A percentile compares a stretch with the other conserved stretches of the same genome.
These are phyloP conservation scores for Selaginella tamariscina DNA, from an alignment of 75 land plant genomes.

Conservation along the genomic window DNA sequence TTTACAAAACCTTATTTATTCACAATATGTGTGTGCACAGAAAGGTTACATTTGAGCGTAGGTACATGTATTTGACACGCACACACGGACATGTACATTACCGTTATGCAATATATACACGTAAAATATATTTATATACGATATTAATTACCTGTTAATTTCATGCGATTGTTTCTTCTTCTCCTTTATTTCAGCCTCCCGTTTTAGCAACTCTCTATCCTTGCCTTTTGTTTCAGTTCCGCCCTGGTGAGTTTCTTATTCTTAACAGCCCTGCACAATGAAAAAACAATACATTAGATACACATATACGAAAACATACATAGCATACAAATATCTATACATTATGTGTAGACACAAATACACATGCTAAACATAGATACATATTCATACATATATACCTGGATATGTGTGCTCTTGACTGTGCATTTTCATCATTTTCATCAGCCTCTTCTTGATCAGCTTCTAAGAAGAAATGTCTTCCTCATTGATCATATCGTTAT, in stretches of 20 bases:
- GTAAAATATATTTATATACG: background rate
- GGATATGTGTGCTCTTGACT: too few relatives aligned
- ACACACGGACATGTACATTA: too few relatives aligned
- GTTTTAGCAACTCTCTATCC: constrained; percentile 43
- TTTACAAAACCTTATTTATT: too few relatives aligned
- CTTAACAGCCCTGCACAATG: constrained; percentile 41
- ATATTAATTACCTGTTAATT: constrained; percentile 37
- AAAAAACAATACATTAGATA: background rate
- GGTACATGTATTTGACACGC: too few relatives aligned
- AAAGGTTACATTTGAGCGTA: too few relatives aligned
- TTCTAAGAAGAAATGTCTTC: constrained; percentile 70
- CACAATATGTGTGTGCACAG: too few relatives aligned
- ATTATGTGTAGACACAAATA: too few relatives aligned
- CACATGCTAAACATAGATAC: background rate
- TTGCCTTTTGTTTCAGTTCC: constrained; percentile 51
- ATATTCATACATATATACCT: too few relatives aligned
- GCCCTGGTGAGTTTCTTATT: constrained; percentile 67
- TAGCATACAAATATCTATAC: too few relatives aligned
- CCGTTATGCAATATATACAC: too few relatives aligned
- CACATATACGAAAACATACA: too few relatives aligned
- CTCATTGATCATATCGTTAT: constrained; percentile 25
- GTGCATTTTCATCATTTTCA: constrained; percentile 13
- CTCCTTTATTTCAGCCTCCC: constrained; percentile 42
- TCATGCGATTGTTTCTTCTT: constrained; percentile 38
- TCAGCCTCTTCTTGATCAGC: constrained; percentile 29